These are phyloP conservation scores for Paradendryphiella salina DNA, from an alignment of 2,329 filamentous ascomycete species.

Conservation along the genomic window DNA sequence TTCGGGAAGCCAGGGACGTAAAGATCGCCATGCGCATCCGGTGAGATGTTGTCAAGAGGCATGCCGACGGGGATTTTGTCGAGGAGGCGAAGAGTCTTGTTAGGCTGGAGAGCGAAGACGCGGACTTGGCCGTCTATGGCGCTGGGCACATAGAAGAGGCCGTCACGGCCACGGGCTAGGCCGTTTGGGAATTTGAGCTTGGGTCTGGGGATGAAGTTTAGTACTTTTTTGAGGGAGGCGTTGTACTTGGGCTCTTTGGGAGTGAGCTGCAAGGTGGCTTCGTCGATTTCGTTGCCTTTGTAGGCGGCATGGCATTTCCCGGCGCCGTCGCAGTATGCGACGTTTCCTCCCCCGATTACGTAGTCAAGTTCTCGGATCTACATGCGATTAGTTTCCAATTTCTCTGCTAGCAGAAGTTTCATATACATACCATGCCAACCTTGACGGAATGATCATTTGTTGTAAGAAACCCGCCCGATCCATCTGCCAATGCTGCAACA, in stretches of 20 bases:
- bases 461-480: conserved; percentile 28
- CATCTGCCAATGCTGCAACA: conserved; percentile 25
- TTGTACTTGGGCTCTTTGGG: conserved; percentile 6
- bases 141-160: conserved; percentile 35
- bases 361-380: conserved; percentile 28
- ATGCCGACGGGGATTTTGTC: conserved; percentile 31
- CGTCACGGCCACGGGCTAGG: conserved; percentile 27
- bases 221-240: conserved; percentile 3
- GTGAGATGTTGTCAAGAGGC: conserved; percentile 35
- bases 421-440: conserved; percentile 24
- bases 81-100: conserved; percentile 24
- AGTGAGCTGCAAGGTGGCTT: not conserved
- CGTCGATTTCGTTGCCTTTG: conserved; percentile 13
- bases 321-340: conserved; percentile 27
- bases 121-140: conserved; percentile 30
- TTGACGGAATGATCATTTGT: conserved; percentile 37
- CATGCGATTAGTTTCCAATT: not conserved
- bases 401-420: not conserved
- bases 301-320: conserved; percentile 27
- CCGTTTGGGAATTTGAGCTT: conserved; percentile 40
- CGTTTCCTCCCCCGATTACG: conserved; percentile 35
- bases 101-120: conserved; percentile 23
- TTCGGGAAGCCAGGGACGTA: conserved; percentile 31
- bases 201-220: conserved; percentile 15
- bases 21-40: conserved; percentile 33